These are phyloP conservation scores for Vickermania spadyakhi DNA, from an alignment of 208 protist genomes.

Conservation along the genomic window DNA sequence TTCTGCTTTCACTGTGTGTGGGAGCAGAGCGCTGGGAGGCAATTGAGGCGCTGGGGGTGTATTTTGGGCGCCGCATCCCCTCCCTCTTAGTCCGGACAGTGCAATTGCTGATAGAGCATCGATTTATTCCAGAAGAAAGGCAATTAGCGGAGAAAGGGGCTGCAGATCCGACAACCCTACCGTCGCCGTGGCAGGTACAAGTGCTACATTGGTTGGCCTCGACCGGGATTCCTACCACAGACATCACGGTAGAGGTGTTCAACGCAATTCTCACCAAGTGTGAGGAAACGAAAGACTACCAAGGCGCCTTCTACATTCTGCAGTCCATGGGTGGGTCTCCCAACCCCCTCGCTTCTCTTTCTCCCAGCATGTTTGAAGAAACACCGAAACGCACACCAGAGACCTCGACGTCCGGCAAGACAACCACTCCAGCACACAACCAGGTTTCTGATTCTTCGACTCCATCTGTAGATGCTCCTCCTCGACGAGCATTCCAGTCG, in stretches of 20 bases:
- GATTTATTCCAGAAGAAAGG: neutral
- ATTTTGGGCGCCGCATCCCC: conserved; percentile 28
- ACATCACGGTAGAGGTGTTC: conserved; percentile 62
- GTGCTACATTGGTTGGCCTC: neutral
- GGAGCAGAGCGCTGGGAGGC: conserved; percentile 33
- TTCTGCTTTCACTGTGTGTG: conserved; percentile 51
- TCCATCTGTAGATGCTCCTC: too few relatives aligned
- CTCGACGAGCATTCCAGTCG: neutral
- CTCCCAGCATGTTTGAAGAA: conserved; percentile 8
- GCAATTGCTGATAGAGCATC: conserved; percentile 26
- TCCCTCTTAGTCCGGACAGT: conserved; percentile 23
- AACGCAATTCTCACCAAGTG: conserved; percentile 57
- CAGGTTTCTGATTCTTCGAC: neutral
- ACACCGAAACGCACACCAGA: neutral
- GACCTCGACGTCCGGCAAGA: neutral
- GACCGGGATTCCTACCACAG: conserved; percentile 15
- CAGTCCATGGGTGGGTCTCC: conserved; percentile 52
- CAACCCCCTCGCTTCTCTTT: conserved; percentile 28
- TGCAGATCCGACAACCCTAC: too few relatives aligned
- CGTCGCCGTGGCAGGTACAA: neutral
- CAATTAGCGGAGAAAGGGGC: neutral
- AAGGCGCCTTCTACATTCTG: conserved; percentile 42
- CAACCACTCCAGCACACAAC: neutral
- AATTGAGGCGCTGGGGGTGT: conserved; percentile 26
- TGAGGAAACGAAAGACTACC: conserved; percentile 56